phyloP scores from a whole-genome alignment of 2,329 filamentous ascomycete genomes.

The Rhinocladiella similis region DNA sequence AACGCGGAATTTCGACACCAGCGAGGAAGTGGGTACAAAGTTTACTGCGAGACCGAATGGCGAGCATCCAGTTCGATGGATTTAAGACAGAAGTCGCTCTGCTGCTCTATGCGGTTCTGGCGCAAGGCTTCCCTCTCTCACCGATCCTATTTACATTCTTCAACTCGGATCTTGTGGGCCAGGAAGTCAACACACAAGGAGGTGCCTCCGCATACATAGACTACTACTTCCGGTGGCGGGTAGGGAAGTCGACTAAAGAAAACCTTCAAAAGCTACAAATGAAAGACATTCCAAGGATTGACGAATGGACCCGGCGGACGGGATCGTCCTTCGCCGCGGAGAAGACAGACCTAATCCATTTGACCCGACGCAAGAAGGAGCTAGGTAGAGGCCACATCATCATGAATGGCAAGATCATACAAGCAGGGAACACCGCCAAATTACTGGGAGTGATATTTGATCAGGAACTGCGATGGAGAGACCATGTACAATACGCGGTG shows the following conservation, averaged over 20 bases:
- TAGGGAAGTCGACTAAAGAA: conserved; percentile 4
- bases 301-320: conserved; percentile 23
- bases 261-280: conserved; percentile 1
- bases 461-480: conserved; percentile 28
- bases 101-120: neutral
- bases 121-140: neutral
- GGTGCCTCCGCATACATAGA: conserved; percentile 9
- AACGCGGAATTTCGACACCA: neutral
- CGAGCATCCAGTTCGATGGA: neutral
- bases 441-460: conserved; percentile 33
- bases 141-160: neutral
- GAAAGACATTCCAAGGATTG: conserved; percentile 32
- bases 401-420: conserved; percentile 23
- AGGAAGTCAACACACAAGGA: neutral
- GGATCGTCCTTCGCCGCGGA: conserved; percentile 33
- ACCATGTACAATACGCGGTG: conserved; percentile 28
- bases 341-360: conserved; percentile 35
- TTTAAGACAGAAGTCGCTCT: neutral
- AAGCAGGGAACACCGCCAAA: conserved; percentile 21
- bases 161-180: neutral
- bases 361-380: conserved; percentile 29
- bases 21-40: neutral
- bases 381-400: conserved; percentile 19
- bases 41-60: neutral
- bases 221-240: conserved; percentile 10